Evolutionary conservation across 192 early-diverging fungal genomes (phyloP).

Genomic region (Coemansia sp.): DNA sequence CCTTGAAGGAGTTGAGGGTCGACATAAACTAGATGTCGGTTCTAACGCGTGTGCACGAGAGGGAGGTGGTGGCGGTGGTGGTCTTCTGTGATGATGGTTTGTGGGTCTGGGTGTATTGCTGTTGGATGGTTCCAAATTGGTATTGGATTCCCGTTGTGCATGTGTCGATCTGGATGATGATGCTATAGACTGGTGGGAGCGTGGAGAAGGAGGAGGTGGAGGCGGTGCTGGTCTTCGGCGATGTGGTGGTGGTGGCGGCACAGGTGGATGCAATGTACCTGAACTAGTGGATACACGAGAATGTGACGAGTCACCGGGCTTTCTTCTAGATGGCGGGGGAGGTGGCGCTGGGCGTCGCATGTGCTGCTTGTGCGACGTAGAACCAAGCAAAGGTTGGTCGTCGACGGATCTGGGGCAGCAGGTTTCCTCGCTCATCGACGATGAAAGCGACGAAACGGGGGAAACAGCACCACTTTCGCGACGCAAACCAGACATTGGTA

Average conservation of each 20-base stretch:
- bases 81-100: slow-evolving; percentile 3
- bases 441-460: slow-evolving; percentile 34
- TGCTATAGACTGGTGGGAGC: neutral
- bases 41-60: neutral
- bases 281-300: too few species aligned
- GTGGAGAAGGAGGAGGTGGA: slow-evolving; percentile 16
- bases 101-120: too few species aligned
- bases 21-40: neutral
- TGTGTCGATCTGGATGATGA: too few species aligned
- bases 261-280: neutral
- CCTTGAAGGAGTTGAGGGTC: neutral
- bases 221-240: slow-evolving; percentile 31
- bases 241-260: slow-evolving; percentile 5
- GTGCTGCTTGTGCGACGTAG: slow-evolving; percentile 1
- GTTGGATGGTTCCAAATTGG: too few species aligned
- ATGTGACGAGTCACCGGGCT: too few species aligned
- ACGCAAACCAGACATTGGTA: neutral
- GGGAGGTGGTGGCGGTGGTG: slow-evolving; percentile 21
- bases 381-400: neutral
- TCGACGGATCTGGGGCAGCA: slow-evolving; percentile 18
- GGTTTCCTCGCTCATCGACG: slow-evolving; percentile 41
- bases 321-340: slow-evolving; percentile 6
- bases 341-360: slow-evolving; percentile 24
- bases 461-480: slow-evolving; percentile 18
- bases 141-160: too few species aligned